Percentiles rank a stretch among this genome's conserved stretches.
Conservation (phyloP, 768 basidiomycete genomes). For the Hebeloma cylindrosporum region DNA sequence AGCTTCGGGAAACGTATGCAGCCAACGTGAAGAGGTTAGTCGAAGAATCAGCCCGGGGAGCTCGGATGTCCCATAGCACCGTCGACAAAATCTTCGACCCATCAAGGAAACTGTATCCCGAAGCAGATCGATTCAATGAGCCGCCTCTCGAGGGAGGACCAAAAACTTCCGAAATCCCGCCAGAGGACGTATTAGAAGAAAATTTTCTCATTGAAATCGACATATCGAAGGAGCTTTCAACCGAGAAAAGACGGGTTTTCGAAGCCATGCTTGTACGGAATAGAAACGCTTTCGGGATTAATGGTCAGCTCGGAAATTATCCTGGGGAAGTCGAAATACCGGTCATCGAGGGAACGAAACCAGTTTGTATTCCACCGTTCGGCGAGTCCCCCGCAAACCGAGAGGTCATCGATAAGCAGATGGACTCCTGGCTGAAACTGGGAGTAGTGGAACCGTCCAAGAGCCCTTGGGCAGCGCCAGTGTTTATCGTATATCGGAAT, state of each 20-base stretch:
- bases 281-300: constrained; percentile 8
- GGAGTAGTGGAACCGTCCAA: constrained; percentile 40
- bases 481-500: constrained; percentile 37
- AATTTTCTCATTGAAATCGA: neutral
- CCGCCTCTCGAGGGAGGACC: too few species aligned
- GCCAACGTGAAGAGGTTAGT: too few species aligned
- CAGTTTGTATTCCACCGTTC: constrained; percentile 28
- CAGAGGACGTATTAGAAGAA: neutral
- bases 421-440: constrained; percentile 32
- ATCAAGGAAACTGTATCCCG: too few species aligned
- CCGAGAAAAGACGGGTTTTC: constrained; percentile 3
- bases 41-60: too few species aligned
- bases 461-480: constrained; percentile 37
- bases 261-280: constrained; percentile 2
- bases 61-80: too few species aligned
- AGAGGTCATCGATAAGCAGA: constrained; percentile 22
- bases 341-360: constrained; percentile 21
- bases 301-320: constrained; percentile 2
- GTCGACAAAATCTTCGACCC: too few species aligned
- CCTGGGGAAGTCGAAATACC: constrained; percentile 2
- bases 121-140: too few species aligned
- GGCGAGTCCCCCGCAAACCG: constrained; percentile 25
- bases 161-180: too few species aligned
- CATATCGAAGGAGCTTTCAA: constrained; percentile 1
- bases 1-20: too few species aligned